Base-by-base conservation (phyloP, 2,329 filamentous ascomycete genomes). In the Aureobasidium uvarum region DNA sequence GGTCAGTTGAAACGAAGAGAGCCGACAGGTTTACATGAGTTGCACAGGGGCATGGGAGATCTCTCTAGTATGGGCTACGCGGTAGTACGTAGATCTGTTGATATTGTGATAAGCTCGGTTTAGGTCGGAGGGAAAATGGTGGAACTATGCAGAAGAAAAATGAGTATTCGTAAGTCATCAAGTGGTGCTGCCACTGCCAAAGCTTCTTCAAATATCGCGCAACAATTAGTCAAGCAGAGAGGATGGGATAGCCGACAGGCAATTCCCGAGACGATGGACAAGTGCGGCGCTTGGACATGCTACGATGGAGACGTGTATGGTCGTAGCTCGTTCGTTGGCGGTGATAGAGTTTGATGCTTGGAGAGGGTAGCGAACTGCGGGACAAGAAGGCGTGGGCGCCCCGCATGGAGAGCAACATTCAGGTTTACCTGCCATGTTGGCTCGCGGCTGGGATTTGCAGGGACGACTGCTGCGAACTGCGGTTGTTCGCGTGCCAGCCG, bases 131-230 rank as follows among this genome's bases (percentile, higher is more conserved):
- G 20, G 8, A 28, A 18, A 3, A 23, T 14, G 20, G 43, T 14
- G 41, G 14, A 43, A 31, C 7, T 25, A 28, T 60, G 56, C 41
- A 60, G 48, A 60, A 60, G 56, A 60, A 48, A 60, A 58, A 45
- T 54, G 18, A 55, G 28, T 14, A 41, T 45, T 58, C n/a, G 54
- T 33, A 58, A 31, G 25, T 58, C 25, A 18, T 16, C 7, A 7
- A 25, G 25, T 45, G 55, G 28, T 31, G 43, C 56, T 48, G 28
- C 16, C 41, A 45, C n/a, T 6, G 23, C 38, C 2, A 23, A 60
- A 60, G 56, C n/a, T 48, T 45, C 39, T 58, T 48, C n/a, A 5
- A 48, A 60, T 60, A 60, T 60, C 41, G 56, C 56, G 56, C 56
- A 48, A 31, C 31, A 48, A 38, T 43, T 36, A n/a, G 38, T 43